These are phyloP conservation scores for Artemisia tridentata DNA, from an alignment of 129 eudicot genomes.

Conservation along the genomic window DNA sequence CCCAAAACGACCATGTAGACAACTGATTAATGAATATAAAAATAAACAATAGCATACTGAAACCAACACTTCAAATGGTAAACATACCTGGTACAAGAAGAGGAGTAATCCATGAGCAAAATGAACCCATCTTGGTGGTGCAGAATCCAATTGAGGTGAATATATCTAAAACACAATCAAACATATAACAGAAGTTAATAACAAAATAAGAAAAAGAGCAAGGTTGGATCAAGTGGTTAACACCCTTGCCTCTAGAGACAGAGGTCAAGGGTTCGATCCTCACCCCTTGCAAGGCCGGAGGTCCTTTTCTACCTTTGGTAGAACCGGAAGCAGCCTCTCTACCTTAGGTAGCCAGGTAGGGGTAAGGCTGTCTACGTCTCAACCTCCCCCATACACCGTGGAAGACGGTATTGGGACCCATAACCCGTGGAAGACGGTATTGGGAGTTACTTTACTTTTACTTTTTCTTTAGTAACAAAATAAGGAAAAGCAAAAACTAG, in stretches of 20 bases:
- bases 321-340: too few species aligned
- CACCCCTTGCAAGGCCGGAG: too few species aligned
- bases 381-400: too few species aligned
- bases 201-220: not conserved
- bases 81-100: conserved; percentile 86
- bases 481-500: not conserved
- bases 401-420: too few species aligned
- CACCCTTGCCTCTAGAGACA: too few species aligned
- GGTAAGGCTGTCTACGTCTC: too few species aligned
- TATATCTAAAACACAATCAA: conserved; percentile 56
- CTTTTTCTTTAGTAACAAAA: not conserved
- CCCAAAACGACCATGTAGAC: conserved; percentile 5
- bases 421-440: too few species aligned
- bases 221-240: too few species aligned
- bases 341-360: too few species aligned
- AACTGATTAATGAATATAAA: not conserved
- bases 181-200: not conserved
- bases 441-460: too few species aligned
- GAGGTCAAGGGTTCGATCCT: too few species aligned
- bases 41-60: not conserved
- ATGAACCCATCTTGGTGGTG: conserved; percentile 99
- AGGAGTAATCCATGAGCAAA: conserved; percentile 91
- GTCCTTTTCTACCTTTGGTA: too few species aligned
- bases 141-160: conserved; percentile 90
- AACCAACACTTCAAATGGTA: not conserved